Evolutionary conservation across 73 alveolate genomes (phyloP).

Genomic region (Paramecium sonneborni): DNA sequence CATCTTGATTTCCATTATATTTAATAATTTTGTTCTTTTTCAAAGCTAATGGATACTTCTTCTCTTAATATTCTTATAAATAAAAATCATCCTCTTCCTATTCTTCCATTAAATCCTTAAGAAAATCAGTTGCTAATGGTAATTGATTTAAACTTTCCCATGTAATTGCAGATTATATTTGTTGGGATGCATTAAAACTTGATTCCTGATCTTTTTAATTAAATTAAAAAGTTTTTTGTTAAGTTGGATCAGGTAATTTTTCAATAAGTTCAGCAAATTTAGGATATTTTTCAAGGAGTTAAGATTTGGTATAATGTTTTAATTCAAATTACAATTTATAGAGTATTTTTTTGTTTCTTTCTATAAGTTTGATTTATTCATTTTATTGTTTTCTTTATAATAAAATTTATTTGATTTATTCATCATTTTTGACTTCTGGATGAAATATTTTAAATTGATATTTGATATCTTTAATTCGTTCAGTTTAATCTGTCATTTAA

Average conservation of each 20-base stretch:
- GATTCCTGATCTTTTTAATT: not conserved
- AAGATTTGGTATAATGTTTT: not conserved
- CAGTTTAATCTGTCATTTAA: not conserved
- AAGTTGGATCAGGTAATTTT: not conserved
- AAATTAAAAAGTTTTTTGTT: not conserved
- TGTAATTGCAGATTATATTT: not conserved
- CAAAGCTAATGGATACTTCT: not conserved
- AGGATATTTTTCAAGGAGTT: not conserved
- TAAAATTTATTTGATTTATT: not conserved
- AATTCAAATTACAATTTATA: not conserved
- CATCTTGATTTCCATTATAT: not conserved
- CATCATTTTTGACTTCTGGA: not conserved
- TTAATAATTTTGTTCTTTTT: not conserved
- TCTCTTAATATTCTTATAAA: not conserved
- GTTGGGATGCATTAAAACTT: not conserved
- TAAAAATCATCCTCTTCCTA: not conserved
- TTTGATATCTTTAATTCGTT: not conserved
- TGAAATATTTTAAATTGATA: constrained; percentile 11
- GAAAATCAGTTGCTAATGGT: not conserved
- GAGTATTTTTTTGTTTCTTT: not conserved
- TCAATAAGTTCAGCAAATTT: not conserved
- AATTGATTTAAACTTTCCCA: constrained; percentile 17
- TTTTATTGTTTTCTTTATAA: not conserved
- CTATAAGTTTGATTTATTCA: not conserved
- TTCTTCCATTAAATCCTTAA: not conserved